Conservation (phyloP, 495 filamentous ascomycete genomes). For the Aspergillus incahuasiensis region DNA sequence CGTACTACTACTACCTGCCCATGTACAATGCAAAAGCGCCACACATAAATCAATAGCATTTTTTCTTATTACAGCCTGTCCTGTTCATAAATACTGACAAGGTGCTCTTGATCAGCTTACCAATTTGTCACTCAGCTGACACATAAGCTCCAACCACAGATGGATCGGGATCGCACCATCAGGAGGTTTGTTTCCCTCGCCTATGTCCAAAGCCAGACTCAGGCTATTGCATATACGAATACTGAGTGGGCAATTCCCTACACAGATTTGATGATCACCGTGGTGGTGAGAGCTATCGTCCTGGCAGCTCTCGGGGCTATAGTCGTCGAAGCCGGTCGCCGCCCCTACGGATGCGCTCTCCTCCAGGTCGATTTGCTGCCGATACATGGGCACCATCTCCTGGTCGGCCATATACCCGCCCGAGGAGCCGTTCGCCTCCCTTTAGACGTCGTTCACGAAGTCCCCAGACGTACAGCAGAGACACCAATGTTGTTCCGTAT, state of each 20-base stretch:
- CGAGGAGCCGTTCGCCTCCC: conserved; percentile 42
- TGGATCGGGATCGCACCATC: conserved; percentile 46
- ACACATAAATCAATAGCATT: too few relatives aligned
- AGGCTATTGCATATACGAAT: neutral
- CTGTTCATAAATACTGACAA: too few relatives aligned
- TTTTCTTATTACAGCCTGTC: too few relatives aligned
- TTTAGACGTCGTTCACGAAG: conserved; percentile 47
- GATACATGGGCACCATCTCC: conserved; percentile 48
- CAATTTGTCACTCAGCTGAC: neutral
- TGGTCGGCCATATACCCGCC: conserved; percentile 32
- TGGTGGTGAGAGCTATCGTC: conserved; percentile 52
- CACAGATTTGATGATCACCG: conserved; percentile 49
- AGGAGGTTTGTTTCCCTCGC: conserved; percentile 36
- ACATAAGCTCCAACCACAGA: conserved; percentile 13
- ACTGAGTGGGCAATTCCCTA: neutral
- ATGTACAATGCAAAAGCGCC: neutral
- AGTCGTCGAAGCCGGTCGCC: conserved; percentile 39
- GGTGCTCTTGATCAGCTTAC: too few relatives aligned
- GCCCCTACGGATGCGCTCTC: conserved; percentile 35
- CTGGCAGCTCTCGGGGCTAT: conserved; percentile 37
- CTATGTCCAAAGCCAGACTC: neutral
- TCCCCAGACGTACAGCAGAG: conserved; percentile 38
- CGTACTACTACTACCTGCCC: neutral
- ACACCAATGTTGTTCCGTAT: conserved; percentile 28
- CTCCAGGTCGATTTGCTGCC: conserved; percentile 31